A percentile compares a stretch with the other conserved stretches of the same genome.
Evolutionary conservation across 2,329 filamentous ascomycete genomes (phyloP).

Genomic region (Tolypocladium amazonense): DNA sequence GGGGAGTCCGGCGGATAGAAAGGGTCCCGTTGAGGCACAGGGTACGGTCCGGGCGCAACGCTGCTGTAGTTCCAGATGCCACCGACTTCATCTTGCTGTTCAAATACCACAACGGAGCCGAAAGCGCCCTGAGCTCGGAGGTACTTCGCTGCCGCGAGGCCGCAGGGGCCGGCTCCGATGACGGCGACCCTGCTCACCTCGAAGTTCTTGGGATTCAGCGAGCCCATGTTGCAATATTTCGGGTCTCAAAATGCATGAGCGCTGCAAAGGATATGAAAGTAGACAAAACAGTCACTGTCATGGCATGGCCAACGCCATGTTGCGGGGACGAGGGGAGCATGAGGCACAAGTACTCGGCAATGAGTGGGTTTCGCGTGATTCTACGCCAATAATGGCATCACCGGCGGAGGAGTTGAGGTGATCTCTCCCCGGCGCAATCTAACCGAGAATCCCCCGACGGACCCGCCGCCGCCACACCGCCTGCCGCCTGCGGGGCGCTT

Average conservation of each 20-base stretch:
- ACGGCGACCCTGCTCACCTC: conserved; percentile 57
- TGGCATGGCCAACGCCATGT: neutral
- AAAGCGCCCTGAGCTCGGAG: conserved; percentile 60
- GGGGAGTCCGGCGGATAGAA: conserved; percentile 54
- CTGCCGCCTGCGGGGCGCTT: neutral
- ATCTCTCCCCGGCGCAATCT: neutral
- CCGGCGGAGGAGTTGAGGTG: neutral
- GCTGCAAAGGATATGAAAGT: neutral
- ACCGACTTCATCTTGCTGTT: conserved; percentile 67
- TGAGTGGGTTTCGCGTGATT: neutral
- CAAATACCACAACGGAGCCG: conserved; percentile 63
- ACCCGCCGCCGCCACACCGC: neutral
- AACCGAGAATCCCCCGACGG: neutral
- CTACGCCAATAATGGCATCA: neutral
- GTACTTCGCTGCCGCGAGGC: conserved; percentile 72
- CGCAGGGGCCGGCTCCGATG: conserved; percentile 73
- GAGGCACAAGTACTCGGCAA: too few species aligned
- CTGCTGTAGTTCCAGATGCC: conserved; percentile 79
- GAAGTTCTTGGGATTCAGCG: conserved; percentile 23
- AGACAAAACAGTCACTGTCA: neutral
- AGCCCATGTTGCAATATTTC: conserved; percentile 14
- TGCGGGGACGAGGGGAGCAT: neutral
- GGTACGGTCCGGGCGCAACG: conserved; percentile 32
- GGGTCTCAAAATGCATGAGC: neutral
- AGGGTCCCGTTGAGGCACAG: conserved; percentile 59